Percentiles rank a stretch among this genome's conserved stretches.
phyloP scores from a whole-genome alignment of 1,139 yeast genomes.

The Zygosaccharomyces pseudobailii region DNA sequence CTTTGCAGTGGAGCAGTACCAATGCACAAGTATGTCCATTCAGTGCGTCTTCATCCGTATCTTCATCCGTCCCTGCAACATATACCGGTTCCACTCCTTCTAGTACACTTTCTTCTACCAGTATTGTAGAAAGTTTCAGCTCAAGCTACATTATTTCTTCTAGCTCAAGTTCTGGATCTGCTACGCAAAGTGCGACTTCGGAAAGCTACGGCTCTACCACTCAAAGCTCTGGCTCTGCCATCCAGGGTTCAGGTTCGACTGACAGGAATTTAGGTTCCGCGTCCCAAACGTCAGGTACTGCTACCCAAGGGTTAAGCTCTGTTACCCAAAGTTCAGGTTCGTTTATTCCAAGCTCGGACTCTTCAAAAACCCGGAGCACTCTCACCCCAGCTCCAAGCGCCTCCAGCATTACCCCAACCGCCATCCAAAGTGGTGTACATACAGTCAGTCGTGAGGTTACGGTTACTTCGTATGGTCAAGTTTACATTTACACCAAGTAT shows the following conservation, averaged over 20 bases:
- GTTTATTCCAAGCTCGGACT: neutral
- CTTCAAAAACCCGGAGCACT: neutral
- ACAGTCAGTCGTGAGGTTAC: constrained; percentile 1
- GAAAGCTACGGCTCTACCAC: neutral
- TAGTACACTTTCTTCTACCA: no score
- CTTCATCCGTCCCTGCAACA: constrained; percentile 4
- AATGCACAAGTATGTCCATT: constrained; percentile 17
- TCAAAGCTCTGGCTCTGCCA: neutral
- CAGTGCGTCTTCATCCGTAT: neutral
- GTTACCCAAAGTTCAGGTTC: neutral
- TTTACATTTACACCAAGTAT: constrained; percentile 1
- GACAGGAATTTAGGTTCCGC: neutral
- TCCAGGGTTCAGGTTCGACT: neutral
- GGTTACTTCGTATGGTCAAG: neutral
- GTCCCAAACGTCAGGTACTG: neutral
- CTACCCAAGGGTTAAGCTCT: neutral
- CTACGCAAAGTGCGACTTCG: neutral
- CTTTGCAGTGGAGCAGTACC: constrained; percentile 15
- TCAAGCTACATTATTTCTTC: neutral
- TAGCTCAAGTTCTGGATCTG: neutral
- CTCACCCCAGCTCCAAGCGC: constrained; percentile 1
- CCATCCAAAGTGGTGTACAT: neutral
- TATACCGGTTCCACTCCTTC: neutral
- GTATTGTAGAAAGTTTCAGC: neutral
- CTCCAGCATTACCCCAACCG: neutral